Evolutionary conservation across 208 protist species (phyloP), one percentile per base, ranked within the genome.

Genomic region (Crithidia brevicula): DNA sequence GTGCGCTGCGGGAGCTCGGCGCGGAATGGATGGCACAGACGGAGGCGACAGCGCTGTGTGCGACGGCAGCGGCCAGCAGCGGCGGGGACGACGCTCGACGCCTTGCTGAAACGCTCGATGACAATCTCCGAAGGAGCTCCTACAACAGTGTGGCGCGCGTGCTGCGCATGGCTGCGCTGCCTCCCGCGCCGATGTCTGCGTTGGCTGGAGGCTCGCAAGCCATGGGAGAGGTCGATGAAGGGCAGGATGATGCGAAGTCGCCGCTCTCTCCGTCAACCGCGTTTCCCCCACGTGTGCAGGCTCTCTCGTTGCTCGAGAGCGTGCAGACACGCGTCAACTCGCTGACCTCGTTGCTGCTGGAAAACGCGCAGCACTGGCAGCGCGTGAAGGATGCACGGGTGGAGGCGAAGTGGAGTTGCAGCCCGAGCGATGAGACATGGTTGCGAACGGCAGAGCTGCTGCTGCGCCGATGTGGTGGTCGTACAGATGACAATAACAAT

Each of bases 281-380:
- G 3, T 50, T 51, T 28, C 23, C 71, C 23, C 58, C 58, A n/a
- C 50, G 47, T 0, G 66, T 72, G 54, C 62, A 53, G 25, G 65
- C 77, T 20, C 40, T 80, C 20, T 28, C 51, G 22, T 40, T 70
- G 59, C 58, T 80, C 15, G 78, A 67, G 49, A 46, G 67, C 13
- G 31, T 79, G 50, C 60, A 53, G 38, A 80, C 81, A 0, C 76
- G 74, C 27, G 79, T 80, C 13, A 51, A 68, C 34, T 62, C 78
- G 0, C 50, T 94, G 9, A 57, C 72, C 22, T 54, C 82, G 1
- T 78, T 90, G 27, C 46, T 91, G 9, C 22, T 72, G 0, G 77
- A 86, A 11, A 94, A 94, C 58, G 64, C 71, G 1, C 50, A 72
- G 15, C 74, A 92, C 31, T 79, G 81, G 66, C 77, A 90, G 72